Evolutionary conservation across 78 protist species (phyloP), one percentile per base, ranked within the genome.

Genomic region (Cyanophora paradoxa): DNA sequence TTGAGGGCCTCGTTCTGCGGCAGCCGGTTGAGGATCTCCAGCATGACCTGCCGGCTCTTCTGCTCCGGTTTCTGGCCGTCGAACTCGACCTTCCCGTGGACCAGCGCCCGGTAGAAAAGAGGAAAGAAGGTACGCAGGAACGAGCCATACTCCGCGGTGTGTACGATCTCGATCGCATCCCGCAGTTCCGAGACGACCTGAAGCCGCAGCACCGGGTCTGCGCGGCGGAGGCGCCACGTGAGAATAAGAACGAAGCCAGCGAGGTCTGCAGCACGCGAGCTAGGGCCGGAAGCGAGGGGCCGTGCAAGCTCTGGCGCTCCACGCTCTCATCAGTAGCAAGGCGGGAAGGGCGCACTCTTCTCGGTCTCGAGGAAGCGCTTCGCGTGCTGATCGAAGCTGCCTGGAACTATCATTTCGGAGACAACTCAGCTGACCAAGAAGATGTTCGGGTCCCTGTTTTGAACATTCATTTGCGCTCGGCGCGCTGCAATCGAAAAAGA

Each of bases 1-100:
- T 52, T 56, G 17, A 83, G 67, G 20, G 54, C 54, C 59, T 83
- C 91, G 54, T 80, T 89, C 57, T 83, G 85, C 24, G 93, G 93
- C 59, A 88, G 65, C 30, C 89, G 82, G 66, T 83, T 80, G 36
- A 89, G 75, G 26, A 86, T 83, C 67, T 89, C 91, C 22, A 89
- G 73, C 50, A 89, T 62, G 26, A 72, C 73, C 61, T 72, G 80
- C 36, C 93, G 82, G 31, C 81, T 68, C 82, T 88, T 82, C 59
- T 86, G 69, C 64, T 83, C 30, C 66, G 72, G 74, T 68, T 24
- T 39, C 37, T 33, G 34, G 14, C 24, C 33, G 66, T 39, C 24
- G 62, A 58, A 56, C 75, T 79, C 78, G 52, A 64, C 48, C 22
- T 40, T 64, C 7, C 11, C 41, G 0, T 61, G 48, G 17, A 28